phyloP scores from a whole-genome alignment of 768 basidiomycete genomes.

The Baorangia bicolor region DNA sequence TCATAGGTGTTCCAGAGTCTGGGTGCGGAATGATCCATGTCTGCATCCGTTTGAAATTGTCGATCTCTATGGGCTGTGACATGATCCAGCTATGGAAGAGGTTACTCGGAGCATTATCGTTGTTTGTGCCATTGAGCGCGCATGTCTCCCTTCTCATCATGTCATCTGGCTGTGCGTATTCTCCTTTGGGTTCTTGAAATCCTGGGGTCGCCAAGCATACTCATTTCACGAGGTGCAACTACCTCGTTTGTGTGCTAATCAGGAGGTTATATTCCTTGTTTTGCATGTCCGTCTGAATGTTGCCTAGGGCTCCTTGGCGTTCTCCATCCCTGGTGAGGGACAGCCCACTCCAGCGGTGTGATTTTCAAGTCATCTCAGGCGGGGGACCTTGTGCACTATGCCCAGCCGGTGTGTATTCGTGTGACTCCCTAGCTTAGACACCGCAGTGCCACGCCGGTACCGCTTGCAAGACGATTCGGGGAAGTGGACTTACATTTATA shows the following conservation, averaged over 20 bases:
- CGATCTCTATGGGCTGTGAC: slow-evolving; percentile 12
- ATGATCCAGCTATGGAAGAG: slow-evolving; percentile 5
- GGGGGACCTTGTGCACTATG: slow-evolving; percentile 1
- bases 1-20: slow-evolving; percentile 1
- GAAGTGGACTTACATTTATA: slow-evolving; percentile 19
- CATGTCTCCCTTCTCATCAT: slow-evolving; percentile 5
- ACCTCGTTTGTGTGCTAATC: slow-evolving; percentile 7
- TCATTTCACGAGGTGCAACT: slow-evolving; percentile 16
- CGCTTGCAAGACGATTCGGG: slow-evolving; percentile 20
- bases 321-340: neutral
- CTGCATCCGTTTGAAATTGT: slow-evolving; percentile 18
- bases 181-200: slow-evolving; percentile 21
- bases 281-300: neutral
- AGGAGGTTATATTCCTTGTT: neutral
- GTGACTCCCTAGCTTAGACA: neutral
- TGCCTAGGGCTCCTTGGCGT: neutral
- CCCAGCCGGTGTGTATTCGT: neutral
- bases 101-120: slow-evolving; percentile 6
- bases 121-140: neutral
- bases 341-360: neutral
- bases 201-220: slow-evolving; percentile 17
- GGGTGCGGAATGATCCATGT: slow-evolving; percentile 6
- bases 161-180: slow-evolving; percentile 25
- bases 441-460: slow-evolving; percentile 19
- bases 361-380: slow-evolving; percentile 4